Base-by-base conservation (phyloP, 306 rosid species). In the Elaeagnus macrophylla region DNA sequence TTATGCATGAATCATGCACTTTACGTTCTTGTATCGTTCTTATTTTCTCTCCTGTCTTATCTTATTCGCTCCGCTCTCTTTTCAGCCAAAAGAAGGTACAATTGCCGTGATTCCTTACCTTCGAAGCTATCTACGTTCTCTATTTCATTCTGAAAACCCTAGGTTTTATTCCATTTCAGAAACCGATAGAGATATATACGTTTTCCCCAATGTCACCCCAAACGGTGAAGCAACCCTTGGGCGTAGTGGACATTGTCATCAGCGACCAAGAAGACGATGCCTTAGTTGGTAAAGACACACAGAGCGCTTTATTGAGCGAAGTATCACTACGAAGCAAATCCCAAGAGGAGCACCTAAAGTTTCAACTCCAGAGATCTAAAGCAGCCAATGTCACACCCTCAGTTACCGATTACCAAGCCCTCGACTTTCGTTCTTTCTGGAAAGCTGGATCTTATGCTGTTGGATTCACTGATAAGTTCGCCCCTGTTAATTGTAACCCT, bases 261-360 rank as follows among this genome's bases (percentile, higher is more conserved):
- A 44, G 48, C 48, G 48, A 44, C 48, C 15, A 44, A 44, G 48
- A 44, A 16, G n/a, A 44, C n/a, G 48, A 13, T 12, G 48, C 48
- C 15, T n/a, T n/a, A 5, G 48, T 15, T 11, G n/a, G 48, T 43
- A 43, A 43, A 43, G 3, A 15, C 6, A 43, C 6, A 10, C 11
- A 7, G 48, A 43, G n/a, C 10, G n/a, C n/a, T n/a, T n/a, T n/a
- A n/a, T n/a, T n/a, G n/a, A 12, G n/a, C 48, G n/a, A 44, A 44
- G 48, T 1, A 44, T 16, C 48, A 12, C 6, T 16, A 7, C 48
- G 7, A 7, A 13, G 15, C 48, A 44, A 44, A 44, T 11, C 48
- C 48, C 15, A 12, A 44, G n/a, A 11, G n/a, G 0, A n/a, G n/a
- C n/a, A n/a, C n/a, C n/a, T 12, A 44, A n/a, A 11, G n/a, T 16